Base-by-base conservation (phyloP, 129 eudicot genomes). In the Escallonia herrerae region DNA sequence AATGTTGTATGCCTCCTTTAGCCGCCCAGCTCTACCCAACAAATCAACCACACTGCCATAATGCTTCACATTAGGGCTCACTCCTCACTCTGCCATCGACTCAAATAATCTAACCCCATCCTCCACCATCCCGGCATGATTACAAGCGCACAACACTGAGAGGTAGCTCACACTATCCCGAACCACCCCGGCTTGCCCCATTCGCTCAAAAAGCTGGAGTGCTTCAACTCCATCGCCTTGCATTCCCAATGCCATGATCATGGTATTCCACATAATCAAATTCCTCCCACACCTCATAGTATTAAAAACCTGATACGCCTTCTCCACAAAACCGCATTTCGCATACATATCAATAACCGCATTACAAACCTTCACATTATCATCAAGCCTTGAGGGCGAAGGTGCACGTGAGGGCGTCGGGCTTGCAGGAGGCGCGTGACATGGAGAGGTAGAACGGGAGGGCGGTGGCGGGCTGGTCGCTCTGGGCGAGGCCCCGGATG, bases 321-420 rank as follows among this genome's bases (percentile, higher is more conserved):
- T 80, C 40, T 73, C 86, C 56, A 91, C 93, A 45, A 72, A 46
- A 62, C 97, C 97, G 50, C 97, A 91, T 70, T 91, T 91, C 6
- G 90, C 87, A 37, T 70, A 91, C 95, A 87, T 87, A 42, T 91
- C 97, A 14, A 91, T 87, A 39, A 82, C 86, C 3, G 84, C 90
- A 59, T 91, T 91, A 62, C 97, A 91, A 39, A 91, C 94, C 33
- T 76, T 84, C 62, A 78, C 95, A 44, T 82, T 82, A 40, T 13
- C 37, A 45, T 91, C 97, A 51, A 87, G 71, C 97, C 65, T 91
- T 91, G 58, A 91, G 86, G 56, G 84, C 75, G 60, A 91, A 91
- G 5, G 97, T 87, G 84, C 86, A 87, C 50, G 97, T 85, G 80
- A 91, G 88, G 11, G 97, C 96, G 71, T 91, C 97, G 44, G 95